Percentiles rank a stretch among this genome's conserved stretches.
phyloP scores from a whole-genome alignment of 2,329 filamentous ascomycete species.

The Arachnomyces sp. region DNA sequence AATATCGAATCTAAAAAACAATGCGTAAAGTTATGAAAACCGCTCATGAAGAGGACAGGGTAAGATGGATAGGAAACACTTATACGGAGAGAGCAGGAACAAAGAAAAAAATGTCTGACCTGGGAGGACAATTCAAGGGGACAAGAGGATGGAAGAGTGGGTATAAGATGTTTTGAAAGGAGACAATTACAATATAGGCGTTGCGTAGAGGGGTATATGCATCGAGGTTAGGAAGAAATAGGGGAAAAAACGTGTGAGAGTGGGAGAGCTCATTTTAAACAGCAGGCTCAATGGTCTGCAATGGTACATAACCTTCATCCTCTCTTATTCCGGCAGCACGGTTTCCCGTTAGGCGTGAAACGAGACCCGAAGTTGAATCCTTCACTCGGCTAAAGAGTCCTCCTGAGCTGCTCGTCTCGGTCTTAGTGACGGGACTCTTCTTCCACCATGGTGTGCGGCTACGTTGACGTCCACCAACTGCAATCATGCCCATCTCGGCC shows the following conservation, averaged over 20 bases:
- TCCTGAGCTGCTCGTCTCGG: not conserved
- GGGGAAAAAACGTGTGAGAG: not conserved
- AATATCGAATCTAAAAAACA: too few relatives aligned
- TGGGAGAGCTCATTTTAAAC: constrained; percentile 10
- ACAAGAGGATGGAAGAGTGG: not conserved
- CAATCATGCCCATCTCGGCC: constrained; percentile 27
- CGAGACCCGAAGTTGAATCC: constrained; percentile 16
- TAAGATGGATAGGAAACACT: not conserved
- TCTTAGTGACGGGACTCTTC: constrained; percentile 15
- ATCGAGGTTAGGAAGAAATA: not conserved
- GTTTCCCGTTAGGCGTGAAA: constrained; percentile 24
- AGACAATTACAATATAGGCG: not conserved
- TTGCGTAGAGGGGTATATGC: not conserved
- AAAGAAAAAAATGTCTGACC: constrained; percentile 1
- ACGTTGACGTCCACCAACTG: constrained; percentile 11
- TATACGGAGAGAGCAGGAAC: not conserved
- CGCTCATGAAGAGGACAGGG: not conserved
- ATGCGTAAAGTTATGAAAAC: not conserved
- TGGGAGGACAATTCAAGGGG: not conserved
- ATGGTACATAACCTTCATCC: constrained; percentile 39
- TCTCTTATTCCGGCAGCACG: constrained; percentile 15
- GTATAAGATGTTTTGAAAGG: not conserved
- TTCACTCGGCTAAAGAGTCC: constrained; percentile 14
- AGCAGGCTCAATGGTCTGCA: constrained; percentile 37
- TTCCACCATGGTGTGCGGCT: constrained; percentile 19